These are phyloP conservation scores for Penicillium sumatraense DNA, from an alignment of 2,329 filamentous ascomycete species.

Conservation along the genomic window DNA sequence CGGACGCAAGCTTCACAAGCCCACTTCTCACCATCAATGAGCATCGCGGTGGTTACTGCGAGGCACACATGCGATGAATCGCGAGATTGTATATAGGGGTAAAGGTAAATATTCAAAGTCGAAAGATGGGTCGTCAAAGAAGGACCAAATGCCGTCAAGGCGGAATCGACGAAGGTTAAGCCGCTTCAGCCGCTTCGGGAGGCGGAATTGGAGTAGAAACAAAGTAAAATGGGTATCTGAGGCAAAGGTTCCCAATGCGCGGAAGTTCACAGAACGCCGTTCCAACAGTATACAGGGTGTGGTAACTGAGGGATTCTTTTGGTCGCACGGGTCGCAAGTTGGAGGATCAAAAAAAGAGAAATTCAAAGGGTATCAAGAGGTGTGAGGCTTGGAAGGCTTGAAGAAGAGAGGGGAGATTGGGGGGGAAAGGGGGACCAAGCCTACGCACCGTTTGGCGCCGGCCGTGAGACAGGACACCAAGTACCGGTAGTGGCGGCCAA, in stretches of 20 bases:
- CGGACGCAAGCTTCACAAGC: constrained; percentile 98
- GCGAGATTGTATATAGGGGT: constrained; percentile 28
- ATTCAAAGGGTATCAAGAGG: constrained; percentile 21
- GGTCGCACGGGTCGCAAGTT: constrained; percentile 12
- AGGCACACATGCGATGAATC: constrained; percentile 47
- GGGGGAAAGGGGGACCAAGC: constrained; percentile 43
- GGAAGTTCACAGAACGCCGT: constrained; percentile 28
- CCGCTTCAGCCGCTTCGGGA: constrained; percentile 30
- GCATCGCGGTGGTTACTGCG: constrained; percentile 60
- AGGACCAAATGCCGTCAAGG: constrained; percentile 37
- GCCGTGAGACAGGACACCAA: constrained; percentile 52
- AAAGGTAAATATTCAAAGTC: constrained; percentile 19
- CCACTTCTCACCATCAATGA: constrained; percentile 95
- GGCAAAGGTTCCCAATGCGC: constrained; percentile 34
- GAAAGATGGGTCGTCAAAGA: constrained; percentile 12
- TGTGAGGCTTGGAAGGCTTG: constrained; percentile 16
- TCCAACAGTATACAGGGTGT: constrained; percentile 18
- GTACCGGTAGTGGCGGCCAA: constrained; percentile 51
- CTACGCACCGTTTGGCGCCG: constrained; percentile 53
- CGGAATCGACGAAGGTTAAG: constrained; percentile 13
- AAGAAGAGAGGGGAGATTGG: constrained; percentile 25
- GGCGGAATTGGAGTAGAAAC: constrained; percentile 30
- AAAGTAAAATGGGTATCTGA: constrained; percentile 41
- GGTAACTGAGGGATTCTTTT: constrained; percentile 1
- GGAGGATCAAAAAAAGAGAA: constrained; percentile 9